Evolutionary conservation across 345 rosid genomes (phyloP).

Genomic region (Salix purpurea): DNA sequence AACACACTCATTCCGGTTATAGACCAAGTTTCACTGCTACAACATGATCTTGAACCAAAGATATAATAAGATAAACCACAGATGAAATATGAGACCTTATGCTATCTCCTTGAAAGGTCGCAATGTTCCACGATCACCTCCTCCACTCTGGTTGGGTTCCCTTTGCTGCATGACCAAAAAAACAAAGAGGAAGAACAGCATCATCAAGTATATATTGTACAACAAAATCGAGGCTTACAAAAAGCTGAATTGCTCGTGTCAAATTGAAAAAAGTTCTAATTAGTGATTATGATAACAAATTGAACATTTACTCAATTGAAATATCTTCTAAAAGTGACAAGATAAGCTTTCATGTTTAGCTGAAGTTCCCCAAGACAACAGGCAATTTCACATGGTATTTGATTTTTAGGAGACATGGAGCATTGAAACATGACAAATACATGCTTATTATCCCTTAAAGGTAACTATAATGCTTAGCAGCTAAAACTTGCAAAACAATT

Average conservation of each 20-base stretch:
- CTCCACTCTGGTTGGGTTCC: slow-evolving; percentile 50
- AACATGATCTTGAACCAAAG: slow-evolving; percentile 24
- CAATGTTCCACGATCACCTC: slow-evolving; percentile 31
- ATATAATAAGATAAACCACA: slow-evolving; percentile 9
- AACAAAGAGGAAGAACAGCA: not conserved
- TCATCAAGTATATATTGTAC: too few species aligned
- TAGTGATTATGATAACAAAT: not conserved
- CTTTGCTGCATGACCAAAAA: slow-evolving; percentile 52
- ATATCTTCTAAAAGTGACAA: not conserved
- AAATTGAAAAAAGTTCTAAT: not conserved
- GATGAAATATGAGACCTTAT: not conserved
- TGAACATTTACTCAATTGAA: not conserved
- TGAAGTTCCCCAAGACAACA: not conserved
- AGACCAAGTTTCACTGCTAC: slow-evolving; percentile 20
- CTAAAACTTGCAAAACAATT: not conserved
- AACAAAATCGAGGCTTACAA: not conserved
- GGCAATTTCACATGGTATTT: not conserved
- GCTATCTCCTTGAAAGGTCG: slow-evolving; percentile 12
- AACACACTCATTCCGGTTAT: slow-evolving; percentile 16
- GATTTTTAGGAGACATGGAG: not conserved
- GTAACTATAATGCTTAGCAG: not conserved
- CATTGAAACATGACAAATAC: not conserved
- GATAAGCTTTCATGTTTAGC: not conserved
- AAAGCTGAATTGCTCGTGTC: not conserved
- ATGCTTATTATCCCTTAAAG: not conserved